A percentile compares a stretch with the other conserved stretches of the same genome.
Conservation (phyloP, 2,329 filamentous ascomycete genomes). For the Aspergillus fumigatus region DNA sequence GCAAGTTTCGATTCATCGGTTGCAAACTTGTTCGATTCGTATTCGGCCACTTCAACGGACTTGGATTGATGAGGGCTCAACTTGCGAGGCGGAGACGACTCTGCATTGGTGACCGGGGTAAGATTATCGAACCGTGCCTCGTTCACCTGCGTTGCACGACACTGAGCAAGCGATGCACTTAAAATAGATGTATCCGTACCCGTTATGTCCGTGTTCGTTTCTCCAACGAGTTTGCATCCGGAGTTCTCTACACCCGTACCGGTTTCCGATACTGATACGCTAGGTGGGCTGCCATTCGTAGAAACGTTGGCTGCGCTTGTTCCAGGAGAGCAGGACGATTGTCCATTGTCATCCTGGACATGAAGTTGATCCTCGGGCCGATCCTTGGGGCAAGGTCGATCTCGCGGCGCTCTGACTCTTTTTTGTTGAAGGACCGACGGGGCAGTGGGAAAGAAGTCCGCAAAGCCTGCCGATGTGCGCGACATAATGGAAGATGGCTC, state of each 20-base stretch:
- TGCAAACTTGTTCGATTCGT: conserved; percentile 28
- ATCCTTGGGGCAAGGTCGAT: conserved; percentile 57
- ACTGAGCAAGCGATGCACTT: conserved; percentile 51
- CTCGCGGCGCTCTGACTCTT: conserved; percentile 48
- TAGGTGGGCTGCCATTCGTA: conserved; percentile 11
- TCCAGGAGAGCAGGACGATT: conserved; percentile 7
- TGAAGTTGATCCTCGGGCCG: conserved; percentile 45
- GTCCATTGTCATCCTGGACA: conserved; percentile 17
- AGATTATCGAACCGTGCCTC: conserved; percentile 50
- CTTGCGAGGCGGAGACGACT: conserved; percentile 60
- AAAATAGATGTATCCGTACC: conserved; percentile 70
- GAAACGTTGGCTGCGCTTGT: conserved; percentile 7
- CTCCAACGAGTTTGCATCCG: conserved; percentile 51
- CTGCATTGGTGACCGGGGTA: conserved; percentile 63
- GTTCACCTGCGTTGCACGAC: conserved; percentile 53
- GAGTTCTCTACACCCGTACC: conserved; percentile 13
- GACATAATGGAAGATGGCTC: conserved; percentile 61
- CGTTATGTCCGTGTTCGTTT: conserved; percentile 68
- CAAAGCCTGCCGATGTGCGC: conserved; percentile 76
- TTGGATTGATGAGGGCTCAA: conserved; percentile 49
- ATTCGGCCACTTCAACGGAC: conserved; percentile 25
- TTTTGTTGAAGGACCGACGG: conserved; percentile 57
- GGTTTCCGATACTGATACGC: conserved; percentile 8
- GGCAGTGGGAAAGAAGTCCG: conserved; percentile 79
- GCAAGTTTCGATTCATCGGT: conserved; percentile 23